Evolutionary conservation across 2,329 filamentous ascomycete species (phyloP).

Genomic region (Ceratocystiopsis minuta): DNA sequence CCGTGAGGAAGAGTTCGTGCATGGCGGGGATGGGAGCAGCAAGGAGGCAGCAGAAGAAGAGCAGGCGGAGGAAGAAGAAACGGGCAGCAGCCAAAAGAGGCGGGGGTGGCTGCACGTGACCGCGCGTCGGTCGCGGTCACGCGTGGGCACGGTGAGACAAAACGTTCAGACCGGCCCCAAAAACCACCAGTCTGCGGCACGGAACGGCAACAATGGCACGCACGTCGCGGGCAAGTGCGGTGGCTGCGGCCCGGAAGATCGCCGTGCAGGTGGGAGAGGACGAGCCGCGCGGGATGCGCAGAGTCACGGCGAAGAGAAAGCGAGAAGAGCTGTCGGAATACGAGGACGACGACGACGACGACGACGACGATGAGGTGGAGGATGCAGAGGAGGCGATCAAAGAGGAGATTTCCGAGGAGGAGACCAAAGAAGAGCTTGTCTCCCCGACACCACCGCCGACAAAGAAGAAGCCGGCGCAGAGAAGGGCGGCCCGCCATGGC

Average conservation of each 20-base stretch:
- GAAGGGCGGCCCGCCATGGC: background rate
- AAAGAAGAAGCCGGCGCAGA: background rate
- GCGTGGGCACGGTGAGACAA: no score
- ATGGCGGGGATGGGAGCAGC: constrained; percentile 16
- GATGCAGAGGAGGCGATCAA: background rate
- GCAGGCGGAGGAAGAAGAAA: no score
- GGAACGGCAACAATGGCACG: no score
- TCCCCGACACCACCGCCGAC: background rate
- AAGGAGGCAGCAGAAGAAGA: no score
- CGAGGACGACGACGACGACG: background rate
- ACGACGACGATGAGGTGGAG: background rate
- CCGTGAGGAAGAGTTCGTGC: constrained; percentile 43
- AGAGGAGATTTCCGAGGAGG: background rate
- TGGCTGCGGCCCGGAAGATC: constrained; percentile 4
- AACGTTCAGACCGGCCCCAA: no score
- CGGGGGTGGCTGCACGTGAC: no score
- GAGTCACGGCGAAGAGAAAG: background rate
- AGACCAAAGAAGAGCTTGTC: background rate
- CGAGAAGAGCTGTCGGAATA: background rate
- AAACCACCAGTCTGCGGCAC: no score
- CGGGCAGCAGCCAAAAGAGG: no score
- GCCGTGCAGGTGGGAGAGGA: background rate
- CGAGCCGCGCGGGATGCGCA: background rate
- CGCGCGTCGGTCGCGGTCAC: no score
- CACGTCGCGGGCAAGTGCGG: constrained; percentile 4